Evolutionary conservation across 441 rosid species (phyloP), one percentile per base, ranked within the genome.

Genomic region (Corymbia calophylla): DNA sequence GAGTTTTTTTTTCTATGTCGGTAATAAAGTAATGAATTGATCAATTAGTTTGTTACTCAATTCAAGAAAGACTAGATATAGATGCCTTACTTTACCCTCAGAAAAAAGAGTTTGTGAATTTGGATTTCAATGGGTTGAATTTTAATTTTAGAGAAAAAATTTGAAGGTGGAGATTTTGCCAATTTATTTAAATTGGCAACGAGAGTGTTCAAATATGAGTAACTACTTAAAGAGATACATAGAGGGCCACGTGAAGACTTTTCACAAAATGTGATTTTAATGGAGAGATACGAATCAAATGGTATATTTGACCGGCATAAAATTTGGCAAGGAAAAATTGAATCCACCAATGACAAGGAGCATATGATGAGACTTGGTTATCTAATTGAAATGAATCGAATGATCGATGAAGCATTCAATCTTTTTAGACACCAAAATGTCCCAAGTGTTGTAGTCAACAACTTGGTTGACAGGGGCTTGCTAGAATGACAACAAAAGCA

Each of bases 1-100:
- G 31, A 60, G 16, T 27, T 5, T 39, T 39, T 39, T 39, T 39
- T 39, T 39, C 44, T 39, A 1, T 39, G 44, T 39, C 44, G 5
- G 44, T 39, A 12, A 0, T 1, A 60, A 5, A 12, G 3, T 60
- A 60, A 60, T 60, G 31, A 60, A 4, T 27, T 5, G 0, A n/a
- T 60, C 16, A 3, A 60, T 60, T 27, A 60, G 66, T 27, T 60
- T n/a, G 27, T 27, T 60, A 15, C 66, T 60, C 1, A 15, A 60
- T 11, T 60, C 0, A 0, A 7, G 13, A 60, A 60, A 60, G 66
- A 7, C 66, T 60, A 60, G 66, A 60, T 27, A 7, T 60, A 60
- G 66, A 60, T 27, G 16, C 66, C 66, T 60, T 60, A 0, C 2
- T 27, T 60, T 60, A 60, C 66, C 27, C 31, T 60, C 1, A 10